Evolutionary conservation across 192 early-diverging fungal genomes (phyloP).

Genomic region (Coemansia sp.): DNA sequence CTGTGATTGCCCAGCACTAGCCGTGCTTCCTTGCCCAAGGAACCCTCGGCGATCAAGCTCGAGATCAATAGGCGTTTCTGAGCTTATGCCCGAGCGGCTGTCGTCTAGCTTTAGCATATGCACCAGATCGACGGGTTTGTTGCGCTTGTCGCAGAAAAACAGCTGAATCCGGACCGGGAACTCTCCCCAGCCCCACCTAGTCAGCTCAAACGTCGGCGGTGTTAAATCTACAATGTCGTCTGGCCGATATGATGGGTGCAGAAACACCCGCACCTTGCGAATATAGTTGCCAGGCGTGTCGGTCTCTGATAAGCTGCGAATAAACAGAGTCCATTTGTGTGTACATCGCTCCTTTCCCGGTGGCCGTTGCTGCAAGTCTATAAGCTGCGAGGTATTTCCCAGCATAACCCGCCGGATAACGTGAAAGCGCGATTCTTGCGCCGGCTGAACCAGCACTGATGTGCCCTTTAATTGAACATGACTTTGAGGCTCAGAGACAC

Average conservation of each 20-base stretch:
- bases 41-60: constrained; percentile 70
- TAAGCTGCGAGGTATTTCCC: constrained; percentile 73
- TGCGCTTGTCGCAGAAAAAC: constrained; percentile 76
- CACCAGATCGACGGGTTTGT: constrained; percentile 83
- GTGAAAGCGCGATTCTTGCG: constrained; percentile 68
- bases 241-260: constrained; percentile 88
- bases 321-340: constrained; percentile 91
- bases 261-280: constrained; percentile 75
- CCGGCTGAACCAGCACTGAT: constrained; percentile 14
- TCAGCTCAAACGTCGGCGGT: constrained; percentile 76
- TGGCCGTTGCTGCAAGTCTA: constrained; percentile 59
- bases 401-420: constrained; percentile 64
- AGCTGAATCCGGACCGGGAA: constrained; percentile 82
- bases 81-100: constrained; percentile 61
- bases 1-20: not conserved
- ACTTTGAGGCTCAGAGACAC: not conserved
- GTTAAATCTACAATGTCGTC: constrained; percentile 82
- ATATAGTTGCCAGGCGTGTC: constrained; percentile 63
- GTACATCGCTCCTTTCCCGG: constrained; percentile 58
- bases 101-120: constrained; percentile 81
- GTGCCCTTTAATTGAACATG: not conserved
- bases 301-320: constrained; percentile 59
- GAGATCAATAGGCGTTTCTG: constrained; percentile 74
- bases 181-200: constrained; percentile 93
- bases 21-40: not conserved